Evolutionary conservation across 2,329 filamentous ascomycete genomes (phyloP).

Genomic region (Didymosphaeria variabile): DNA sequence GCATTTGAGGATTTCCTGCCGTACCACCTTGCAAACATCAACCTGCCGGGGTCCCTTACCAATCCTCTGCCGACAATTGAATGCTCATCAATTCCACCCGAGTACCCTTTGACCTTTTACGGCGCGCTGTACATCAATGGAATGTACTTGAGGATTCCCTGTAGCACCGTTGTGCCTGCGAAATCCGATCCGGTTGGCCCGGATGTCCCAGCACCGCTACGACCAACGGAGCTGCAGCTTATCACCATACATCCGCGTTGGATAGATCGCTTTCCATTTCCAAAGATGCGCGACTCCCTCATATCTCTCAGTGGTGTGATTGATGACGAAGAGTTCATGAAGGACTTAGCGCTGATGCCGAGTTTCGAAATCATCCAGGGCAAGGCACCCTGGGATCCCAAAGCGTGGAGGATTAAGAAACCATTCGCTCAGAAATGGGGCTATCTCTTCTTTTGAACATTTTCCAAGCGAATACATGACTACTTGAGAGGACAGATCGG

Average conservation of each 20-base stretch:
- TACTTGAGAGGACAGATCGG: not conserved
- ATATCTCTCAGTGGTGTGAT: slow-evolving; percentile 43
- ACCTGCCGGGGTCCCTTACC: not conserved
- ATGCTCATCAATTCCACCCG: slow-evolving; percentile 16
- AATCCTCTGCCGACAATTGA: slow-evolving; percentile 1
- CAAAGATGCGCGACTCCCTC: slow-evolving; percentile 51
- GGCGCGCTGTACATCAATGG: slow-evolving; percentile 46
- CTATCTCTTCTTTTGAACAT: slow-evolving; percentile 15
- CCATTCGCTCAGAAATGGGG: slow-evolving; percentile 51
- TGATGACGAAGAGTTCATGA: slow-evolving; percentile 50
- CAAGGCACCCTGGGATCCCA: slow-evolving; percentile 43
- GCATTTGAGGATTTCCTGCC: slow-evolving; percentile 4
- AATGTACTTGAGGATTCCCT: slow-evolving; percentile 39
- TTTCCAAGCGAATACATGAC: not conserved
- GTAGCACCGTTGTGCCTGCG: slow-evolving; percentile 31
- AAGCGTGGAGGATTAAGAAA: slow-evolving; percentile 46
- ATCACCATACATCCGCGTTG: slow-evolving; percentile 48
- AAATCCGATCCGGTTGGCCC: slow-evolving; percentile 32
- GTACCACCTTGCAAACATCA: slow-evolving; percentile 10
- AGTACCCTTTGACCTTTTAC: slow-evolving; percentile 31
- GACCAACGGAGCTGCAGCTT: slow-evolving; percentile 48
- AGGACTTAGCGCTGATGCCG: slow-evolving; percentile 44
- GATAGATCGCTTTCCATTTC: slow-evolving; percentile 55
- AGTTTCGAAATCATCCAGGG: slow-evolving; percentile 46
- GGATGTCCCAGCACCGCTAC: slow-evolving; percentile 35